Base-by-base conservation (phyloP, 2,329 filamentous ascomycete species). In the Colletotrichum higginsianum region DNA sequence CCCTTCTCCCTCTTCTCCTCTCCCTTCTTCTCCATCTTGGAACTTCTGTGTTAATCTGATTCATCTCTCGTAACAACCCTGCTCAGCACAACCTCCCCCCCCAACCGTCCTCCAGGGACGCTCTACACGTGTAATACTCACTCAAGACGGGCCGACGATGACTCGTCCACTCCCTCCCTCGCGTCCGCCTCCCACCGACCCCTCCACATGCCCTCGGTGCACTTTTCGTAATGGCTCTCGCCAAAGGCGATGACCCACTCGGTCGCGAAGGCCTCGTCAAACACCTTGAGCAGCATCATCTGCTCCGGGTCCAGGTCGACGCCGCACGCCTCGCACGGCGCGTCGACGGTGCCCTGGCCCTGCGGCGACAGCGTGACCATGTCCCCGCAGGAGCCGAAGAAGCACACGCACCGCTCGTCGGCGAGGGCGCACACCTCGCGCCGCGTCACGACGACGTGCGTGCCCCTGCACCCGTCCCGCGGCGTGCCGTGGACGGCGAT, bases 311-410 rank as follows among this genome's bases (percentile, higher is more conserved):
- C 68, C 26, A 26, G 46, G 58, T 58, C 65, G 15, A 35, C 47
- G 47, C 53, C 65, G 58, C 68, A 68, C 35, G 18, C 38, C 40
- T 58, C 42, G 58, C 65, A 71, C 16, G 68, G 58, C 44, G 56
- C 65, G n/a, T 16, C n/a, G 4, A 67, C 57, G 13, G 65, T 62
- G 16, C 5, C 40, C 40, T 67, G 57, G 40, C 47, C 50, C 8
- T 12, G 30, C 5, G 35, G 21, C 4, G 56, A 56, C 13, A 68
- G 52, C 46, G 65, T 68, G 44, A 63, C 5, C 5, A 68, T 55
- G 8, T 35, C 21, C 9, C 26, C n/a, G 58, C 68, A 71, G 52
- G 68, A 68, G 40, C 68, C 68, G 58, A 71, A 71, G 58, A 71
- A 64, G 57, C 68, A 71, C 40, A 71, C 40, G 53, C 68, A 63